Base-by-base conservation (phyloP, 2,329 filamentous ascomycete species). In the Nigrospora osmanthi region DNA sequence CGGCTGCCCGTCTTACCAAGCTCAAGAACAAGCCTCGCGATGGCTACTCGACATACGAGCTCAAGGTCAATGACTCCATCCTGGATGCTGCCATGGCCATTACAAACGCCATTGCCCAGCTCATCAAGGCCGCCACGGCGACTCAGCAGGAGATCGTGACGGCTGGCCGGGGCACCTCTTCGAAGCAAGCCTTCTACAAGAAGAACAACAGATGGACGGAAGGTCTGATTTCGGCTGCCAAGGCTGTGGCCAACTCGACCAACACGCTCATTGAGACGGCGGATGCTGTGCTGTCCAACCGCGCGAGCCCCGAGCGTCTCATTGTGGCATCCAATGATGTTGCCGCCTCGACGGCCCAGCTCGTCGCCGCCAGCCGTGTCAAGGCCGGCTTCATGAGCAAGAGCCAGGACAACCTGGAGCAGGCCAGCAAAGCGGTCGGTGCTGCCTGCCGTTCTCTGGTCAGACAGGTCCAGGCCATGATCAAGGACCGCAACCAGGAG, bases 161-260 rank as follows among this genome's bases (percentile, higher is more conserved):
- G 52, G 89, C 95, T 51, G 93, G 93, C 9, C 84, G 87, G 16
- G 93, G 93, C 33, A 86, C 84, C 23, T 88, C 87, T 42, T 94
- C 89, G 38, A 80, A 84, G 47, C 94, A 90, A 2, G 89, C 90
- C 19, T 98, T 98, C 67, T 98, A 98, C 82, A 97, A 97, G 78
- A 97, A 97, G 75, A 96, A 98, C 78, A 98, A 97, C 70, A 81
- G 93, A 43, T 98, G 93, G 93, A 98, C 93, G 0, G 93, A 98
- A 61, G 93, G 93, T 40, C 81, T 98, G 49, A 96, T 98, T 61
- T 95, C 89, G 34, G 93, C 93, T 1, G 91, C 93, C 52, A 98
- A 98, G 70, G 93, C 93, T 1, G 93, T 98, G 15, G 93, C 93
- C 3, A 78, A 79, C 2, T 94, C 89, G 14, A 98, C 93, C 11